Conservation (phyloP, 352 stramenopile genomes). For the Blastocystis sp. region DNA sequence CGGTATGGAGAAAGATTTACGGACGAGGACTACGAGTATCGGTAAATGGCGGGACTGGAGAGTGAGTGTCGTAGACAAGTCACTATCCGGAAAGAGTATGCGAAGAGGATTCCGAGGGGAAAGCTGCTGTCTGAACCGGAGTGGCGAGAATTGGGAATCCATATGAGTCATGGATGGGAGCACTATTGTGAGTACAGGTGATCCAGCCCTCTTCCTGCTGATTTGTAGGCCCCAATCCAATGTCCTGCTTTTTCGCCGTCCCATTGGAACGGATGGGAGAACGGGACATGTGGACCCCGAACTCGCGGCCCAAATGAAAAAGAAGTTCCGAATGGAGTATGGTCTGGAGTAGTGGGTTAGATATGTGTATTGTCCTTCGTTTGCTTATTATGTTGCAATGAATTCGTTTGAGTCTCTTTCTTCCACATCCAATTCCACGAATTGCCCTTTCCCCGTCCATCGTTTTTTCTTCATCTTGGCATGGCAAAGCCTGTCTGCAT, state of each 20-base stretch:
- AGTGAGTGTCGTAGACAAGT: conserved; percentile 13
- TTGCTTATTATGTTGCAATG: not conserved
- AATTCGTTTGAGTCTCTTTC: not conserved
- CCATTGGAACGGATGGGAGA: conserved; percentile 27
- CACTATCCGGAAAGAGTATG: conserved; percentile 24
- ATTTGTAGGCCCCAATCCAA: conserved; percentile 32
- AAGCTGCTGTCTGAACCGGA: conserved; percentile 15
- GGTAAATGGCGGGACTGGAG: not conserved
- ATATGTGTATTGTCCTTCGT: not conserved
- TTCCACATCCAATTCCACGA: not conserved
- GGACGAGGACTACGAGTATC: conserved; percentile 57
- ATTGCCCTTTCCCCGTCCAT: not conserved
- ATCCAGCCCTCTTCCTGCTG: not conserved
- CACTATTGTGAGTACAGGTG: conserved; percentile 47
- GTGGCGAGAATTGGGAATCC: conserved; percentile 32
- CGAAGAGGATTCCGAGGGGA: conserved; percentile 22
- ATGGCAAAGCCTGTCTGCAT: not conserved
- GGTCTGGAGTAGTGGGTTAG: not conserved
- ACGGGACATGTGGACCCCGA: conserved; percentile 30
- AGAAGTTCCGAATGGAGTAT: conserved; percentile 46
- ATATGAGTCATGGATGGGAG: conserved; percentile 55
- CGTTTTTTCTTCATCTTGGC: not conserved
- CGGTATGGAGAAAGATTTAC: conserved; percentile 48
- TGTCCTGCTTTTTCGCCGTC: conserved; percentile 39
- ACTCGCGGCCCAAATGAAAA: not conserved